Percentiles rank a stretch among this genome's conserved stretches.
phyloP scores from a whole-genome alignment of 177 flowering plant genomes.

The Vitis hybrid region DNA sequence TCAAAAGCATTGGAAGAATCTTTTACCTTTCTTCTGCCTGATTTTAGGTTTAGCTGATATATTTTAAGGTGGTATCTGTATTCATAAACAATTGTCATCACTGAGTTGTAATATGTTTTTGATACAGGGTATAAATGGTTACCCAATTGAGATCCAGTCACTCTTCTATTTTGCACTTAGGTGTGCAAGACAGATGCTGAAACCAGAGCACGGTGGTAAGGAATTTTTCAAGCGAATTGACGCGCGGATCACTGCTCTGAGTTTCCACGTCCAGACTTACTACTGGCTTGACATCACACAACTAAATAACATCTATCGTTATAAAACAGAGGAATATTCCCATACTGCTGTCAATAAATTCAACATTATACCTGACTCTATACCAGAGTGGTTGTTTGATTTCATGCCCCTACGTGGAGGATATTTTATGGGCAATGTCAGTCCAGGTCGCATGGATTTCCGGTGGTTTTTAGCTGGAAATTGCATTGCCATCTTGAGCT shows the following conservation, averaged over 20 bases:
- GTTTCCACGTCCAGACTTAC: constrained; percentile 38
- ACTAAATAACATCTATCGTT: constrained; percentile 45
- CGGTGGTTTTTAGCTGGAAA: constrained; percentile 43
- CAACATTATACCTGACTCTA: constrained; percentile 40
- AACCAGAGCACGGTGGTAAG: constrained; percentile 35
- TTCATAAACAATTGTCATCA: too few species aligned
- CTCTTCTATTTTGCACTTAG: constrained; percentile 40
- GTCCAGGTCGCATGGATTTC: constrained; percentile 44
- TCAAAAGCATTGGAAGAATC: too few species aligned
- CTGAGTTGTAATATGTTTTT: background rate
- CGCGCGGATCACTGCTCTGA: constrained; percentile 34
- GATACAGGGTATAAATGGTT: constrained; percentile 42
- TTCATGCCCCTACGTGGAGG: constrained; percentile 45
- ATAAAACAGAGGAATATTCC: constrained; percentile 43
- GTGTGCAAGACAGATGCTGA: constrained; percentile 38
- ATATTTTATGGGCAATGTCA: constrained; percentile 39
- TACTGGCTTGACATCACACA: constrained; percentile 46
- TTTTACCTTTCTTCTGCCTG: background rate
- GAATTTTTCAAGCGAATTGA: constrained; percentile 39
- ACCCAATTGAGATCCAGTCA: constrained; percentile 49
- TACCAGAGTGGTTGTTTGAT: constrained; percentile 50
- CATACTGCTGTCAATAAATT: constrained; percentile 45
- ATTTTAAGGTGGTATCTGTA: background rate
- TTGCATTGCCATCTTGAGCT: constrained; percentile 41
- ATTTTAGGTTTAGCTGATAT: background rate